Evolutionary conservation across 352 stramenopile genomes (phyloP).

Genomic region (Globisporangium solare): DNA sequence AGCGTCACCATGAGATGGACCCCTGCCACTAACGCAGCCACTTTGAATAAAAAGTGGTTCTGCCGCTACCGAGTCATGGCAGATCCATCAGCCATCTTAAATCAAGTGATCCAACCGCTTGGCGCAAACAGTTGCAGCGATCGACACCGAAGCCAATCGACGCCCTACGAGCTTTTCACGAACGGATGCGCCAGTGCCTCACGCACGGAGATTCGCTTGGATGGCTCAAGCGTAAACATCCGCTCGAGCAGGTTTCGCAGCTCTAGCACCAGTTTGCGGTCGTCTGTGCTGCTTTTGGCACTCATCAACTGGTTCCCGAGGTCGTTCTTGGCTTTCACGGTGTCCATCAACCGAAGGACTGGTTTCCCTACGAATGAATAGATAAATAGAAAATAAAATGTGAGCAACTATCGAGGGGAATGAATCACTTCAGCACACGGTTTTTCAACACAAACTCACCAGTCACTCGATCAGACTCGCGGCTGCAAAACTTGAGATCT

Average conservation of each 20-base stretch:
- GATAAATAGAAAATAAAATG: too few species aligned
- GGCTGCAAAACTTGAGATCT: slow-evolving; percentile 82
- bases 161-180: slow-evolving; percentile 29
- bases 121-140: background rate
- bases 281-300: slow-evolving; percentile 60
- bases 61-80: background rate
- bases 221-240: slow-evolving; percentile 79
- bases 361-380: slow-evolving; percentile 41
- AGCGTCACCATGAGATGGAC: slow-evolving; percentile 8
- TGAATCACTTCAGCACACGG: background rate
- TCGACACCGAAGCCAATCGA: background rate
- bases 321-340: slow-evolving; percentile 59
- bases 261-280: slow-evolving; percentile 60
- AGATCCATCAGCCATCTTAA: background rate
- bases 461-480: slow-evolving; percentile 75
- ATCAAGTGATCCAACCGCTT: background rate
- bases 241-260: slow-evolving; percentile 73
- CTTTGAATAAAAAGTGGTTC: background rate
- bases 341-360: slow-evolving; percentile 67
- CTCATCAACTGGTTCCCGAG: slow-evolving; percentile 45
- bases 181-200: slow-evolving; percentile 84
- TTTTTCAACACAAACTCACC: slow-evolving; percentile 37
- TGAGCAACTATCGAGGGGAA: slow-evolving; percentile 3
- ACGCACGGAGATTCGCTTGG: slow-evolving; percentile 66
- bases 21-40: background rate